A percentile compares a stretch with the other conserved stretches of the same genome.
Conservation (phyloP, 768 basidiomycete species). For the Boletellus ananas region DNA sequence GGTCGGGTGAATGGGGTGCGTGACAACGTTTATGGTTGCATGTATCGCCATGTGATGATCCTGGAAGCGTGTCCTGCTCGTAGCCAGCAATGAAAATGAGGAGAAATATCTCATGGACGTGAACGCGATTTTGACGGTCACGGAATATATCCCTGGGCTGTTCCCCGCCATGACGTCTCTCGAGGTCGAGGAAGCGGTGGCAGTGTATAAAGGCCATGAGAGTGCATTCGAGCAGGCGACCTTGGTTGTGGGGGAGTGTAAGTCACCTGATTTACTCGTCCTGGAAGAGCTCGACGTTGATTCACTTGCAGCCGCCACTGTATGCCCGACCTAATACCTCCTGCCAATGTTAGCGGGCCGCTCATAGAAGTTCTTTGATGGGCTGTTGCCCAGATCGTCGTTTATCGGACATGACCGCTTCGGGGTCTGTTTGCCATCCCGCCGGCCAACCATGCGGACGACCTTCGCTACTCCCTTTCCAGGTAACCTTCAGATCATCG, state of each 20-base stretch:
- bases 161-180: conserved; percentile 37
- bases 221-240: conserved; percentile 34
- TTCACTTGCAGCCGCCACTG: conserved; percentile 28
- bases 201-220: conserved; percentile 30
- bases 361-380: conserved; percentile 30
- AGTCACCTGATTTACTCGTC: neutral
- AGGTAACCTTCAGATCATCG: conserved; percentile 1
- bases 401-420: neutral
- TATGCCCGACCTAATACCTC: conserved; percentile 36
- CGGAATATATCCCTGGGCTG: conserved; percentile 30
- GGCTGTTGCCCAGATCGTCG: conserved; percentile 14
- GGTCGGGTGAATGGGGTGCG: conserved; percentile 43
- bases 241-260: conserved; percentile 41
- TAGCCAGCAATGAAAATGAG: conserved; percentile 31
- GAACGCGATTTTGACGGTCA: conserved; percentile 17
- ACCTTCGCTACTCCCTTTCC: conserved; percentile 40
- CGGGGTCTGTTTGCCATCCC: conserved; percentile 33
- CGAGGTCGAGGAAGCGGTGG: conserved; percentile 23
- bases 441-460: conserved; percentile 30
- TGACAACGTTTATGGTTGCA: no score
- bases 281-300: neutral
- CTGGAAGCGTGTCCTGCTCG: conserved; percentile 21
- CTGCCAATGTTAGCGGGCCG: conserved; percentile 26
- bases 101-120: conserved; percentile 28
- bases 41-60: neutral